These are phyloP conservation scores for Populus alba DNA, from an alignment of 345 rosid species.

Conservation along the genomic window DNA sequence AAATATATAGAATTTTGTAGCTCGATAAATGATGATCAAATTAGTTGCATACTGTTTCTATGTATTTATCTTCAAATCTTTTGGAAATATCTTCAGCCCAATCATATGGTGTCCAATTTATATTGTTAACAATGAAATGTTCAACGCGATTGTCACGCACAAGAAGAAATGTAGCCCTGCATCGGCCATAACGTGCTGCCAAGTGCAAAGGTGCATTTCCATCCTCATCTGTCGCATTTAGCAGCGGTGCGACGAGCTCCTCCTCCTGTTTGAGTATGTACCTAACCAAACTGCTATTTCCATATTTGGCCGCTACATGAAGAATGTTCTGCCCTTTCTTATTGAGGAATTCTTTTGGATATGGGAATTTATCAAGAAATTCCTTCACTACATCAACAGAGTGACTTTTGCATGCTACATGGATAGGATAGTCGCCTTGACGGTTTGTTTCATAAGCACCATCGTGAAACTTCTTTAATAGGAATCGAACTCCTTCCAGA, in stretches of 20 bases:
- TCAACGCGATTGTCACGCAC: not conserved
- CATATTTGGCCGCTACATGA: not conserved
- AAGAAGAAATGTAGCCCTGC: not conserved
- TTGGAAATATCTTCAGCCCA: not conserved
- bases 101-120: not conserved
- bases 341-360: not conserved
- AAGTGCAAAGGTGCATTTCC: constrained; percentile 11
- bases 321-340: not conserved
- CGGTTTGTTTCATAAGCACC: not conserved
- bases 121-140: not conserved
- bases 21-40: too few species aligned
- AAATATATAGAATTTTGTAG: not conserved
- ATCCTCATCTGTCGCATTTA: not conserved
- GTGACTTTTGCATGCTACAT: not conserved
- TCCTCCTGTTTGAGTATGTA: fast-evolving
- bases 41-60: too few species aligned
- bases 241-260: not conserved
- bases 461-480: not conserved
- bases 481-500: not conserved
- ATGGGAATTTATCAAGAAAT: not conserved
- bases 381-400: not conserved
- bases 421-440: not conserved
- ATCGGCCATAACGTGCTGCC: not conserved
- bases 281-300: not conserved
- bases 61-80: not conserved